Evolutionary conservation across 768 basidiomycete genomes (phyloP).

Genomic region (Paxillus rubicundulus): DNA sequence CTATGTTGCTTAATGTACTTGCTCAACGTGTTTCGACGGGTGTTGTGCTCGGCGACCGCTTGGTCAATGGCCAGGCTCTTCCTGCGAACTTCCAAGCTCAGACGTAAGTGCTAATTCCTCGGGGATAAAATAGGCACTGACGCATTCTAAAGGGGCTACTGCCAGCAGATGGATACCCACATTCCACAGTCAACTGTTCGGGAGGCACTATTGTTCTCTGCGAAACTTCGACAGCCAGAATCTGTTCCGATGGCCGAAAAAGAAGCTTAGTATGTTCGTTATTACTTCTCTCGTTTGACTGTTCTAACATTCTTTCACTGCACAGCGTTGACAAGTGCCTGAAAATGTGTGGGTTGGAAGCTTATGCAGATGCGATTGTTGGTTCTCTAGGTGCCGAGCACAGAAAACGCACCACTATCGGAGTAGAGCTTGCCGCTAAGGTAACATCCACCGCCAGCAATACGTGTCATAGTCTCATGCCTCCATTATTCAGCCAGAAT

Average conservation of each 20-base stretch:
- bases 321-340: constrained; percentile 53
- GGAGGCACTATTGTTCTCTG: constrained; percentile 79
- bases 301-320: not conserved
- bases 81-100: constrained; percentile 63
- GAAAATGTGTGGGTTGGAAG: constrained; percentile 64
- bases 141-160: constrained; percentile 56
- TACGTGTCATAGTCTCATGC: not conserved
- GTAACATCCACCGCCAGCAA: constrained; percentile 17
- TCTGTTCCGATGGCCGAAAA: constrained; percentile 67
- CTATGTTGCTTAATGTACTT: constrained; percentile 56
- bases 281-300: not conserved
- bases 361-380: constrained; percentile 60
- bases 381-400: constrained; percentile 52
- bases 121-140: not conserved
- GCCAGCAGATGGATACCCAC: constrained; percentile 85
- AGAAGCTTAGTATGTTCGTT: constrained; percentile 63
- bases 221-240: constrained; percentile 71
- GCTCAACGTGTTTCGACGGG: constrained; percentile 50
- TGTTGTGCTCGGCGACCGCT: constrained; percentile 47
- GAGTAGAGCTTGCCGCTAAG: constrained; percentile 58
- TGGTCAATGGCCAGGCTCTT: constrained; percentile 53
- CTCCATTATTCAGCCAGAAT: constrained; percentile 31
- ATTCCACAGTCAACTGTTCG: constrained; percentile 72
- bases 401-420: constrained; percentile 58
- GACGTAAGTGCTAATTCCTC: constrained; percentile 35